Conservation (phyloP, 148 eudicot species). For the Diospyros kaki region DNA sequence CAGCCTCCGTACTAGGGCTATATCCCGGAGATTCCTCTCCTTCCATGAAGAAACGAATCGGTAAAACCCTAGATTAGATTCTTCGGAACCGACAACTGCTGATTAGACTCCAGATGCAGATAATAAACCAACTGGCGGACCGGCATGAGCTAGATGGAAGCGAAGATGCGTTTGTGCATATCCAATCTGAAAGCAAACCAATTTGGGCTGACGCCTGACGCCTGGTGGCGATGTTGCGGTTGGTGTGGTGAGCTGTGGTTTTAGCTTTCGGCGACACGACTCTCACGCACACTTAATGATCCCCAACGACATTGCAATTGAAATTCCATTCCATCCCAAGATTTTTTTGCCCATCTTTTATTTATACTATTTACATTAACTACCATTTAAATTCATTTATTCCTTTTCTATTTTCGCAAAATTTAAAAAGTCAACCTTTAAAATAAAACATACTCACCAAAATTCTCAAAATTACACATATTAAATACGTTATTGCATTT, state of each 20-base stretch:
- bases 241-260: background rate
- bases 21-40: slow-evolving; percentile 2
- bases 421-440: no score
- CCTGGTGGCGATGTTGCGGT: background rate
- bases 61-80: slow-evolving; percentile 38
- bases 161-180: slow-evolving; percentile 3
- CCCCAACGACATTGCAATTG: no score
- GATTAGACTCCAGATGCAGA: slow-evolving; percentile 28
- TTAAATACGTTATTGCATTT: no score
- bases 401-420: no score
- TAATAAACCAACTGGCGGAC: background rate
- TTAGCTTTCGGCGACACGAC: slow-evolving; percentile 8
- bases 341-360: no score
- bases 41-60: slow-evolving; percentile 17
- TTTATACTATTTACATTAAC: no score
- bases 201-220: no score
- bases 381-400: no score
- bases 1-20: background rate
- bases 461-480: no score
- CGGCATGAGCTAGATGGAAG: slow-evolving; percentile 21
- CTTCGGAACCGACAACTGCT: slow-evolving; percentile 11
- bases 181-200: no score
- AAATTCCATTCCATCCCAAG: no score
- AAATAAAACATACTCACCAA: no score
- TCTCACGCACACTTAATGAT: background rate